Evolutionary conservation across 176 grass and related monocot species (phyloP), one percentile per base, ranked within the genome.

Genomic region (Paspalum vaginatum): DNA sequence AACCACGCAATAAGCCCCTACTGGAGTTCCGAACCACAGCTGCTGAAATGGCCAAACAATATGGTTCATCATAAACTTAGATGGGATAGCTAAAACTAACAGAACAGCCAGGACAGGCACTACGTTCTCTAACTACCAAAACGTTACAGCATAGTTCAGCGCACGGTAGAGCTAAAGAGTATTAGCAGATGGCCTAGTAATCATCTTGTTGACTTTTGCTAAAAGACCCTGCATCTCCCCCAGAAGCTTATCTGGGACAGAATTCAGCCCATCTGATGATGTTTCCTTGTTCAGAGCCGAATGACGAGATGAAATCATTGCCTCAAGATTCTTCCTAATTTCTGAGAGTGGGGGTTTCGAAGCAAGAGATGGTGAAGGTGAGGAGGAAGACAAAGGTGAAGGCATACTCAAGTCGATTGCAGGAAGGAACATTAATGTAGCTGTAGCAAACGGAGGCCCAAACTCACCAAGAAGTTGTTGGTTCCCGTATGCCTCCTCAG

Each of bases 281-380:
- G 59, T 47, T 24, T 68, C 79, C 52, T 84, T 86, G 64, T 82
- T 86, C 52, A 59, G 18, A 18, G 79, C 49, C 6, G 52, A 52
- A 63, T 53, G 83, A 1, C 73, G 79, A 39, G 79, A 71, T 20
- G 75, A 90, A 20, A 98, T 98, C 90, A 98, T 98, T n/a, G 49
- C 93, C 86, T 98, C 90, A 49, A 98, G 78, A 61, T 87, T 95
- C 76, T 91, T 95, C 84, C 80, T 95, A 40, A 98, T 78, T 51
- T 93, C 92, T 5, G 67, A 43, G 48, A 98, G 87, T 25, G 85
- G 87, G 54, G 90, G 85, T 16, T 89, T 90, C 3, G 11, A 44
- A 68, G 55, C 45, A 48, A 39, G 15, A 72, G 70, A 54, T 10
- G 64, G 47, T 40, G 87, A 6, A 74, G 74, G 68, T 13, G 44